Conservation (phyloP, 495 filamentous ascomycete genomes). For the Trichoderma orchidacearum region DNA sequence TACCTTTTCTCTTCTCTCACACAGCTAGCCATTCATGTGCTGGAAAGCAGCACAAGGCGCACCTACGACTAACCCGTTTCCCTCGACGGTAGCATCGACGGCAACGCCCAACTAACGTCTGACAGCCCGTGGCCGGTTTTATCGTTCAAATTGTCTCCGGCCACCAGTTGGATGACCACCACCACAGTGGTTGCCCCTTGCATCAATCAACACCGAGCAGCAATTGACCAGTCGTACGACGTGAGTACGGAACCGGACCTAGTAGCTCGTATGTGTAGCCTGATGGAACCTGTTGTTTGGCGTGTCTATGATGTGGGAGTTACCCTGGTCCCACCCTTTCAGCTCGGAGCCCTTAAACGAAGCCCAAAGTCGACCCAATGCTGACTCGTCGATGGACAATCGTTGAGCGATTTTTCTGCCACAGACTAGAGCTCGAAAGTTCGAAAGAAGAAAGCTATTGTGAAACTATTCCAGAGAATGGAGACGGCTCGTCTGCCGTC, state of each 20-base stretch:
- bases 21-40: not conserved
- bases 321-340: no score
- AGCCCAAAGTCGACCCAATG: not conserved
- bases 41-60: not conserved
- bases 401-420: not conserved
- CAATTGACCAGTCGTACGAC: not conserved
- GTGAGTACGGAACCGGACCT: not conserved
- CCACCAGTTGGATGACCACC: not conserved
- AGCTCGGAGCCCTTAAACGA: not conserved
- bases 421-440: not conserved
- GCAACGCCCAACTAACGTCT: not conserved
- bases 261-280: not conserved
- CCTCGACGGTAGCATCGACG: not conserved
- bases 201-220: not conserved
- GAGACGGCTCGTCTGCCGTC: not conserved
- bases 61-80: not conserved
- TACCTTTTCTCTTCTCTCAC: not conserved
- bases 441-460: not conserved
- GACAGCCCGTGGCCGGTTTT: not conserved
- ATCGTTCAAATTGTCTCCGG: not conserved
- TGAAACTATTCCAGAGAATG: not conserved
- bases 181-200: not conserved
- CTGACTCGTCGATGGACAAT: not conserved
- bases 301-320: no score
- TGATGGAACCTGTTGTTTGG: not conserved